Evolutionary conservation across 495 filamentous ascomycete species (phyloP), one percentile per base, ranked within the genome.

Genomic region (Penicillium samsonianum): DNA sequence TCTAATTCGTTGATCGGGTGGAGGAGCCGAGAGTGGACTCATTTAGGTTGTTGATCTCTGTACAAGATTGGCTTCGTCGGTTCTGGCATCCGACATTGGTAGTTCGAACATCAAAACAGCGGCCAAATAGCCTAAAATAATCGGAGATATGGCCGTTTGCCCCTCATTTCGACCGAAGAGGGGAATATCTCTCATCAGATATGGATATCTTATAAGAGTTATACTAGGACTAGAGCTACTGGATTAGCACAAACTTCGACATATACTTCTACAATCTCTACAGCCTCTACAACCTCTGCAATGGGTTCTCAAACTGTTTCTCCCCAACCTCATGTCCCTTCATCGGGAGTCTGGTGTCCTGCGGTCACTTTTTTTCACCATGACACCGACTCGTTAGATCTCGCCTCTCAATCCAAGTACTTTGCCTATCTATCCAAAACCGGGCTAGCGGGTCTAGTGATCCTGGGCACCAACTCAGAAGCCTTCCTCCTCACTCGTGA

Each of bases 391-490:
- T 72, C 63, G 0, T 61, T 87, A 47, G 77, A 84, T 60, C 67
- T 81, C 2, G 53, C 61, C 4, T 61, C 78, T 5, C 82, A 78
- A 65, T 65, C 64, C 38, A 64, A 73, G 51, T 87, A 86, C 73
- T 85, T 78, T 65, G 38, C 68, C 17, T 83, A 86, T 58, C 77
- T 87, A 7, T 76, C 80, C 9, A 68, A 64, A n/a, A 75, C 77
- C 4, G 80, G 80, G 0, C 76, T 87, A 3, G 70, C 79, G 0
- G 85, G 85, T 4, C 73, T 87, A 10, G 75, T 86, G 7, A 76
- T 87, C 64, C 70, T 85, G 35, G 85, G 85, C 57, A 86, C 84
- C 43, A 87, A 87, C 69, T 82, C 82, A 57, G 84, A 87, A 65
- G 80, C 84, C 8, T 84, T 86, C 66, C 77, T 87, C 0, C 75